Evolutionary conservation across 73 alveolate species (phyloP).

Genomic region (Urostyla sp.): DNA sequence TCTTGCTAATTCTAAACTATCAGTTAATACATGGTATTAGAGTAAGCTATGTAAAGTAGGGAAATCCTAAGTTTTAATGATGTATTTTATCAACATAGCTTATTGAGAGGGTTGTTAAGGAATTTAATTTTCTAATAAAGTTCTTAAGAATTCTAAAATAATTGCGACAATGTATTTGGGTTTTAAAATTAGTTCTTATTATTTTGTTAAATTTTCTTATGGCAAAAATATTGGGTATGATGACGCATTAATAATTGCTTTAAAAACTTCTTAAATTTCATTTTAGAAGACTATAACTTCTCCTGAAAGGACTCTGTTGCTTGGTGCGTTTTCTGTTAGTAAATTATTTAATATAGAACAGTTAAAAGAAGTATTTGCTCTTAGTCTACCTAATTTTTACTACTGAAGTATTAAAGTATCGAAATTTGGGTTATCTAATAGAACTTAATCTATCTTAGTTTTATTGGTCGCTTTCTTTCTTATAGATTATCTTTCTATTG

Average conservation of each 20-base stretch:
- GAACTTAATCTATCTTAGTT: neutral
- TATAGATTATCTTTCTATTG: conserved; percentile 39
- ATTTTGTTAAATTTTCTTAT: neutral
- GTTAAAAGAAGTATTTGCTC: conserved; percentile 40
- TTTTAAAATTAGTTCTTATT: neutral
- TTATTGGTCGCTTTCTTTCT: conserved; percentile 32
- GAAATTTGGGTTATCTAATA: neutral
- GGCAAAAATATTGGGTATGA: conserved; percentile 14
- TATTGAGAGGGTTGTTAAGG: conserved; percentile 43
- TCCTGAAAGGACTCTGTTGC: conserved; percentile 38
- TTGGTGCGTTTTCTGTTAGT: conserved; percentile 37
- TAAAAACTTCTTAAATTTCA: conserved; percentile 41
- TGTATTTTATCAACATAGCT: conserved; percentile 19
- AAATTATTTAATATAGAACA: neutral
- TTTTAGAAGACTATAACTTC: conserved; percentile 45
- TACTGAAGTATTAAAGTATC: conserved; percentile 22
- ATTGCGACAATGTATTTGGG: conserved; percentile 11
- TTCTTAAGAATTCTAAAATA: conserved; percentile 29
- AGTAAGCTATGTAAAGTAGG: conserved; percentile 16
- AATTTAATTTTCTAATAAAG: conserved; percentile 41
- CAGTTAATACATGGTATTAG: conserved; percentile 52
- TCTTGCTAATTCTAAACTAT: conserved; percentile 40
- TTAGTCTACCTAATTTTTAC: conserved; percentile 42
- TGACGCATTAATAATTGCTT: conserved; percentile 8
- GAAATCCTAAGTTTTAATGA: conserved; percentile 15